These are phyloP conservation scores for Trichoderma atrobrunneum DNA, from an alignment of 2,329 filamentous ascomycete genomes.

Conservation along the genomic window DNA sequence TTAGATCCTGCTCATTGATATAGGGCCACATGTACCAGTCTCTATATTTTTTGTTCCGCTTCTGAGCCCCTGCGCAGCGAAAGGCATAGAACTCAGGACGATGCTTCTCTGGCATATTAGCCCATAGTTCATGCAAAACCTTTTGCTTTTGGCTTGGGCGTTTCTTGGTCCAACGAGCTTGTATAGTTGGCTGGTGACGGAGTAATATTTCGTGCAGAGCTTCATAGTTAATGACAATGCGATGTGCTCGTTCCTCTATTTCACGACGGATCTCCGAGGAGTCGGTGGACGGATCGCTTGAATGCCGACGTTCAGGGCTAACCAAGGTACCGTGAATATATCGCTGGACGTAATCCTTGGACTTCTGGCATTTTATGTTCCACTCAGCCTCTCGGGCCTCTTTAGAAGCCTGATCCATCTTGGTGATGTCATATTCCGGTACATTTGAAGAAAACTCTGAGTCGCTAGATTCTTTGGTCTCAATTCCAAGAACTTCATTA, in stretches of 20 bases:
- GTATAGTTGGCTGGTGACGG: conserved; percentile 50
- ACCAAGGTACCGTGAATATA: not conserved
- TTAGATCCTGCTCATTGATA: conserved; percentile 57
- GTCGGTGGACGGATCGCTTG: not conserved
- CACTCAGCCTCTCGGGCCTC: not conserved
- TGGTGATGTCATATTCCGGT: not conserved
- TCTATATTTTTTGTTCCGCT: conserved; percentile 23
- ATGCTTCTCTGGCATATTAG: conserved; percentile 47
- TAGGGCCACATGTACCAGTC: conserved; percentile 49
- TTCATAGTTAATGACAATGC: conserved; percentile 37
- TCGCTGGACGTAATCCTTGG: not conserved
- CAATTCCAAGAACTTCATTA: not conserved
- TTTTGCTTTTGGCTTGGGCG: conserved; percentile 40
- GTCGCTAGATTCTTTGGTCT: not conserved
- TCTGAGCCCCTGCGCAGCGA: conserved; percentile 22
- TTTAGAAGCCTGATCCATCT: not conserved
- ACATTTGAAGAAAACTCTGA: not conserved
- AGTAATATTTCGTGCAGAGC: conserved; percentile 42
- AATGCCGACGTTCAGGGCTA: not conserved
- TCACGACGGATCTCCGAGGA: not conserved
- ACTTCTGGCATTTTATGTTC: not conserved
- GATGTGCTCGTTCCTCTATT: not conserved
- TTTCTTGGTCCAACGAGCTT: conserved; percentile 56
- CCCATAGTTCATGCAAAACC: conserved; percentile 48
- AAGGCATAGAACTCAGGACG: conserved; percentile 50